Evolutionary conservation across 1,284 basidiomycete genomes (phyloP).

Genomic region (Moniliella sp.): DNA sequence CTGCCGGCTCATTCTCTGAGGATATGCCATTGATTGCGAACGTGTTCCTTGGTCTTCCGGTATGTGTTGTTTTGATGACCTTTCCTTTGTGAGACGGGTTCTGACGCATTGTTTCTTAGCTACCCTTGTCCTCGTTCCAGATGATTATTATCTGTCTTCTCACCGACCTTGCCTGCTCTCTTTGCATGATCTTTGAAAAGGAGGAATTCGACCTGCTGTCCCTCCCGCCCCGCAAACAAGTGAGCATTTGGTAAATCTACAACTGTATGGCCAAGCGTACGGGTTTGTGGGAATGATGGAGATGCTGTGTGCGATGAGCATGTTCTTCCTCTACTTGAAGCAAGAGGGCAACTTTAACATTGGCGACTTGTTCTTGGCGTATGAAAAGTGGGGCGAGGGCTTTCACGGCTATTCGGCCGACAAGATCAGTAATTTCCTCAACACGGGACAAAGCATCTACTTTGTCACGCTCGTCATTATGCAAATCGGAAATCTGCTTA

Average conservation of each 20-base stretch:
- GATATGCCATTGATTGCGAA: conserved; percentile 47
- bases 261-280: conserved; percentile 47
- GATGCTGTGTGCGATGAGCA: conserved; percentile 37
- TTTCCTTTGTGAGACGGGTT: too few relatives aligned
- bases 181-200: conserved; percentile 42
- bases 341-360: conserved; percentile 41
- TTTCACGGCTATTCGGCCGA: conserved; percentile 31
- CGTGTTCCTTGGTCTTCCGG: conserved; percentile 39
- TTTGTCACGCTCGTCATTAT: conserved; percentile 49
- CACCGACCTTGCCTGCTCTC: conserved; percentile 40
- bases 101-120: too few relatives aligned
- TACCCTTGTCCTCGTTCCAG: too few relatives aligned
- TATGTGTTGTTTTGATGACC: conserved; percentile 38
- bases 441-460: conserved; percentile 29
- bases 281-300: conserved; percentile 44
- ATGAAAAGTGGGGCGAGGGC: conserved; percentile 38
- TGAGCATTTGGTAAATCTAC: conserved; percentile 39
- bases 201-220: conserved; percentile 44
- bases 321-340: conserved; percentile 40
- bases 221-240: conserved; percentile 46
- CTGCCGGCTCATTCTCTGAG: conserved; percentile 43
- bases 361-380: conserved; percentile 7
- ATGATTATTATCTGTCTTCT: conserved; percentile 44
- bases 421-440: conserved; percentile 34
- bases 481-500: conserved; percentile 42